phyloP scores from a whole-genome alignment of 495 filamentous ascomycete species.

The Jackrogersella minutella region DNA sequence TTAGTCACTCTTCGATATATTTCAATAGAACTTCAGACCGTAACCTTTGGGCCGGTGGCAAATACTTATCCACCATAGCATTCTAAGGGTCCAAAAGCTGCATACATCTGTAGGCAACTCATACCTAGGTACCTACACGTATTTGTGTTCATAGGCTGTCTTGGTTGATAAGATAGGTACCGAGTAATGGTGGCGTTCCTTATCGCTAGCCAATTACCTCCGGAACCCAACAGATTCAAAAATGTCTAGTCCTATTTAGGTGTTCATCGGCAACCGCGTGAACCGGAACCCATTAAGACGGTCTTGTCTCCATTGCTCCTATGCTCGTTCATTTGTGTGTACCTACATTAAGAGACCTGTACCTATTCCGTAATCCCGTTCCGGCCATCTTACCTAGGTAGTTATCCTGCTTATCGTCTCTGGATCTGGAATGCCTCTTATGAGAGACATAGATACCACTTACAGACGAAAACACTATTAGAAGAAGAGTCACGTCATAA shows the following conservation, averaged over 20 bases:
- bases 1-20: too few relatives aligned
- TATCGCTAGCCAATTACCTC: constrained; percentile 37
- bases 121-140: constrained; percentile 8
- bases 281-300: constrained; percentile 35
- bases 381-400: constrained; percentile 5
- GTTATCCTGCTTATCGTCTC: too few relatives aligned
- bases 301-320: constrained; percentile 1
- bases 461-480: not conserved
- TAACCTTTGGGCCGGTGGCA: constrained; percentile 3
- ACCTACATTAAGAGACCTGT: not conserved
- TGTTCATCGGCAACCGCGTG: constrained; percentile 40
- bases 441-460: not conserved
- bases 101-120: constrained; percentile 21
- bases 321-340: too few relatives aligned
- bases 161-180: constrained; percentile 28
- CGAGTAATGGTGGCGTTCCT: constrained; percentile 16
- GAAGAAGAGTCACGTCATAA: not conserved
- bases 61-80: constrained; percentile 5
- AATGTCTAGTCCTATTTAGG: constrained; percentile 33
- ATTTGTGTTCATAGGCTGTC: constrained; percentile 3
- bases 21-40: not conserved
- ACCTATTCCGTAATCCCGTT: not conserved
- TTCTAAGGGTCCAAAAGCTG: constrained; percentile 35
- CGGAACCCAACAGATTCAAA: constrained; percentile 25
- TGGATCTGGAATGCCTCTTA: not conserved